These are phyloP conservation scores for Chlorophyllum brunneum DNA, from an alignment of 768 basidiomycete species.

Conservation along the genomic window DNA sequence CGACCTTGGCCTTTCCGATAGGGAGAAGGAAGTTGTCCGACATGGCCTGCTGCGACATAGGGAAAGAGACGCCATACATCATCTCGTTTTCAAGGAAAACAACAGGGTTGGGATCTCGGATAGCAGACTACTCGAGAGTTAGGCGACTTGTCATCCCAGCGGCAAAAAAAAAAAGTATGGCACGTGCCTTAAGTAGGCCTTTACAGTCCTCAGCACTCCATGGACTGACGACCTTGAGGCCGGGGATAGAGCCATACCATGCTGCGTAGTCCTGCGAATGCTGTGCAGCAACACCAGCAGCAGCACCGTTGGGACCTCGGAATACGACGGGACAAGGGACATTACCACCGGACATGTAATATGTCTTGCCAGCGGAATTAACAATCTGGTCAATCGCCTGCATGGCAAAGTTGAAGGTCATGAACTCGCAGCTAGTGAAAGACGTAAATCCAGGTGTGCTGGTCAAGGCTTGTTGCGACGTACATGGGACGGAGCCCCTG, in stretches of 20 bases:
- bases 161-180: background rate
- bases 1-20: constrained; percentile 97
- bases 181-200: constrained; percentile 85
- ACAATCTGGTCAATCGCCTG: constrained; percentile 99
- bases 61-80: constrained; percentile 96
- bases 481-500: constrained; percentile 93
- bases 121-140: constrained; percentile 63
- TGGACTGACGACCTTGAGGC: constrained; percentile 95
- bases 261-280: constrained; percentile 98
- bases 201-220: constrained; percentile 99
- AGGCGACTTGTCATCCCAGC: background rate
- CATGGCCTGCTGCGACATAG: constrained; percentile 92
- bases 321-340: constrained; percentile 98
- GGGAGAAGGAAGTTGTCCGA: constrained; percentile 93
- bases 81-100: constrained; percentile 99
- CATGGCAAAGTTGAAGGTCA: constrained; percentile 99
- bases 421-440: constrained; percentile 86
- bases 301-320: constrained; percentile 99
- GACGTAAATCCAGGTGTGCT: constrained; percentile 13
- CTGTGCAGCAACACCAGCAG: constrained; percentile 93
- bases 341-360: constrained; percentile 99
- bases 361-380: constrained; percentile 99
- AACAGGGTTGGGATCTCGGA: constrained; percentile 97
- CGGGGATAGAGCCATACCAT: constrained; percentile 92
- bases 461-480: constrained; percentile 20